A percentile compares a stretch with the other conserved stretches of the same genome.
Evolutionary conservation across 345 rosid species (phyloP).

Genomic region (Moricandia arvensis): DNA sequence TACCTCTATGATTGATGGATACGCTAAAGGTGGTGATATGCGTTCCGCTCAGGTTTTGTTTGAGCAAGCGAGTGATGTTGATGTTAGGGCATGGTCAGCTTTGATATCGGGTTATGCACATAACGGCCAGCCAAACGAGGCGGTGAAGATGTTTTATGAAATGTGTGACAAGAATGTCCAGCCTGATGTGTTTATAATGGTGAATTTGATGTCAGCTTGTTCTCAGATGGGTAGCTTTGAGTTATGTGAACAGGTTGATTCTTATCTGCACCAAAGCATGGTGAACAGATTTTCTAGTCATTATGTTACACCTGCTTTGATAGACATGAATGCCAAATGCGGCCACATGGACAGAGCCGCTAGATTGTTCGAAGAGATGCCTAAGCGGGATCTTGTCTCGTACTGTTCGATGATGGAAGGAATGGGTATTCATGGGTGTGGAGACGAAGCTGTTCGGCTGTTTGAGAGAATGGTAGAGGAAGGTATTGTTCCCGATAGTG

Average conservation of each 20-base stretch:
- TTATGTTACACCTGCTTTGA: conserved; percentile 26
- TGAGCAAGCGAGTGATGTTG: conserved; percentile 46
- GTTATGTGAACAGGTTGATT: conserved; percentile 60
- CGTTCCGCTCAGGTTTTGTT: conserved; percentile 51
- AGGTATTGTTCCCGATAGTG: conserved; percentile 58
- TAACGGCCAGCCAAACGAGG: conserved; percentile 58
- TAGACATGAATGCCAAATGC: conserved; percentile 83
- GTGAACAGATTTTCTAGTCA: conserved; percentile 37
- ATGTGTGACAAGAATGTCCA: conserved; percentile 43
- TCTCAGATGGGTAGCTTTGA: conserved; percentile 60
- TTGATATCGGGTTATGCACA: conserved; percentile 64
- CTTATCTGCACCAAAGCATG: conserved; percentile 43
- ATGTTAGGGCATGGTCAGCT: conserved; percentile 58
- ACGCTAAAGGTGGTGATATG: conserved; percentile 60
- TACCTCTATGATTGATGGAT: conserved; percentile 77
- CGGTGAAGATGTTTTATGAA: conserved; percentile 40
- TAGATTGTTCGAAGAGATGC: conserved; percentile 53
- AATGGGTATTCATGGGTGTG: conserved; percentile 55
- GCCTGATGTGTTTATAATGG: conserved; percentile 62
- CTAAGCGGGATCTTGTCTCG: conserved; percentile 46
- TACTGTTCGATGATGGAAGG: conserved; percentile 76
- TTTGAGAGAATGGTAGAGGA: conserved; percentile 64
- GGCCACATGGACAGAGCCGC: conserved; percentile 65
- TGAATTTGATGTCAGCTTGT: conserved; percentile 72
- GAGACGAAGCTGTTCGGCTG: conserved; percentile 46